These are phyloP conservation scores for Aspergillus incahuasiensis DNA, from an alignment of 495 filamentous ascomycete genomes.

Conservation along the genomic window DNA sequence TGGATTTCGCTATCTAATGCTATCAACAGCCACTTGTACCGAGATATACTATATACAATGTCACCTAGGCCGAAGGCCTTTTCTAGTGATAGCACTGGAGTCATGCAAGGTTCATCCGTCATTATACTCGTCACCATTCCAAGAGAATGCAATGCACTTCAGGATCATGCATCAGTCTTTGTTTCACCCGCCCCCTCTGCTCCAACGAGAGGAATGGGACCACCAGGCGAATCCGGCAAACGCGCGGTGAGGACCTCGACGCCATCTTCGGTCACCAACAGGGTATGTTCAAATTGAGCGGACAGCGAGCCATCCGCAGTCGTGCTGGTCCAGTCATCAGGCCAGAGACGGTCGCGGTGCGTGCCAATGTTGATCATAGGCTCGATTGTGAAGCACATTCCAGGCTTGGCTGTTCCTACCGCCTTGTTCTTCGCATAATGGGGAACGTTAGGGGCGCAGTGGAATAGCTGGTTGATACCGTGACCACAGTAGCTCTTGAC, in stretches of 20 bases:
- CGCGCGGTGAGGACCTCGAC: conserved; percentile 92
- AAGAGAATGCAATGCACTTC: background rate
- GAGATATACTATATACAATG: conserved; percentile 4
- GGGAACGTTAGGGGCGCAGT: conserved; percentile 77
- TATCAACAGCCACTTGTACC: background rate
- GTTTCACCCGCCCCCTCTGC: conserved; percentile 4
- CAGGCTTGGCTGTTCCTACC: conserved; percentile 75
- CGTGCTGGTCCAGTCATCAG: conserved; percentile 85
- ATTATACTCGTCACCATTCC: conserved; percentile 8
- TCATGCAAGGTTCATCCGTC: conserved; percentile 1
- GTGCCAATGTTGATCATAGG: conserved; percentile 86
- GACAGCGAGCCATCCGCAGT: conserved; percentile 78
- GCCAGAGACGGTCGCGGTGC: conserved; percentile 79
- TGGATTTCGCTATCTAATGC: conserved; percentile 1
- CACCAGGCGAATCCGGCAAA: conserved; percentile 75
- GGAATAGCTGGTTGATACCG: conserved; percentile 81
- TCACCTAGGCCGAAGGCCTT: background rate
- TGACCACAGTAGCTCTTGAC: conserved; percentile 89
- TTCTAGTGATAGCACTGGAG: background rate
- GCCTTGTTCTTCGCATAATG: conserved; percentile 92
- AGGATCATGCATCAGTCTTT: conserved; percentile 10
- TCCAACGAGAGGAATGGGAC: conserved; percentile 65
- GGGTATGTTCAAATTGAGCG: conserved; percentile 91
- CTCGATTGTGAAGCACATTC: conserved; percentile 93
- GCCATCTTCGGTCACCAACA: conserved; percentile 88